A percentile compares a stretch with the other conserved stretches of the same genome.
phyloP scores from a whole-genome alignment of 148 eudicot genomes.

The Simmondsia chinensis region DNA sequence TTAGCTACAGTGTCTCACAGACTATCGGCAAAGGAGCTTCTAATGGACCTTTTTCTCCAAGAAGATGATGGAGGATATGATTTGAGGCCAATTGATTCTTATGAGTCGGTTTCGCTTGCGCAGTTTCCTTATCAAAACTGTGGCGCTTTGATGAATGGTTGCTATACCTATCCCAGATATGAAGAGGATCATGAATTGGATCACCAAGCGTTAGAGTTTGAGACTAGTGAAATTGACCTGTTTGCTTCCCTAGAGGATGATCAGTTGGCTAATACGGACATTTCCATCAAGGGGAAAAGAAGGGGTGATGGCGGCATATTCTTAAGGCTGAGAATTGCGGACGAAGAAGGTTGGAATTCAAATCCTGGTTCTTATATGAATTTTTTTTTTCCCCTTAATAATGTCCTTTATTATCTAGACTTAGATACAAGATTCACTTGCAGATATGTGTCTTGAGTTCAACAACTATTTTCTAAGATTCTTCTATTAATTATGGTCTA shows the following conservation, averaged over 20 bases:
- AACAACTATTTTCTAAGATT: too few relatives aligned
- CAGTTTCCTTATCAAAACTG: slow-evolving; percentile 20
- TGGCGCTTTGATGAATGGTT: slow-evolving; percentile 19
- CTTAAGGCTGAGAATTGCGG: slow-evolving; percentile 55
- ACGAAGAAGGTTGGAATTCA: slow-evolving; percentile 82
- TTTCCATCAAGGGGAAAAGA: slow-evolving; percentile 52
- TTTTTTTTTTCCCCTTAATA: too few relatives aligned
- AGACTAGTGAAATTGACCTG: slow-evolving; percentile 24
- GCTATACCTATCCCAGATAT: slow-evolving; percentile 23
- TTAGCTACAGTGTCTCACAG: slow-evolving; percentile 22
- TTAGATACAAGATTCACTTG: too few relatives aligned
- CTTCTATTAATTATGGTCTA: too few relatives aligned
- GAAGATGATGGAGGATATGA: slow-evolving; percentile 16
- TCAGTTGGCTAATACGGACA: slow-evolving; percentile 22
- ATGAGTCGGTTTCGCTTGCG: slow-evolving; percentile 17
- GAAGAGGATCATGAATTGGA: slow-evolving; percentile 31
- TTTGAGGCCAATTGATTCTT: slow-evolving; percentile 24
- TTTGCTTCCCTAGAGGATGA: slow-evolving; percentile 39
- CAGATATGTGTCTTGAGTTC: too few relatives aligned
- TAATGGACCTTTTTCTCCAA: slow-evolving; percentile 27
- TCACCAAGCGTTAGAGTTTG: slow-evolving; percentile 24
- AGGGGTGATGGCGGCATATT: slow-evolving; percentile 51
- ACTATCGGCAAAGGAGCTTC: slow-evolving; percentile 26
- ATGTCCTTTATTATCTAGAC: too few relatives aligned
- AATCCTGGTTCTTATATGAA: background rate